These are phyloP conservation scores for Gossypium ekmanianum DNA, from an alignment of 345 rosid genomes.

Conservation along the genomic window DNA sequence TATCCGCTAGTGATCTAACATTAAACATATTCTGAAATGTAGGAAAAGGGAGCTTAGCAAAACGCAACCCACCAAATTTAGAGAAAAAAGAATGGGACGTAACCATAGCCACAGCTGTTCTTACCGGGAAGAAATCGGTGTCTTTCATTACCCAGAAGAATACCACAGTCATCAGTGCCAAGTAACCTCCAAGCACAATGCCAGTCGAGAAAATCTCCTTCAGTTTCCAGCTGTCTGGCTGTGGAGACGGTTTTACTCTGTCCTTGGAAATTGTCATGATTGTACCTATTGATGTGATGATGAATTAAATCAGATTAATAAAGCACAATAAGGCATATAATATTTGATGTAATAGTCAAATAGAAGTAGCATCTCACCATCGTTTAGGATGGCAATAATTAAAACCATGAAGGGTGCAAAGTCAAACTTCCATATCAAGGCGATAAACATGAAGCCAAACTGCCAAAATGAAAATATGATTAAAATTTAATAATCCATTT, in stretches of 20 bases:
- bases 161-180: constrained; percentile 71
- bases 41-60: constrained; percentile 8
- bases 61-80: constrained; percentile 3
- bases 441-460: constrained; percentile 89
- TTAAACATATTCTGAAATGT: constrained; percentile 49
- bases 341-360: neutral
- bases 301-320: constrained; percentile 11
- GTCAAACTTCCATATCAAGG: constrained; percentile 83
- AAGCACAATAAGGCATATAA: neutral
- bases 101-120: constrained; percentile 4
- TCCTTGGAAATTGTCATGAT: constrained; percentile 95
- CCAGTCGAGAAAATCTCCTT: constrained; percentile 78
- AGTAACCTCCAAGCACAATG: constrained; percentile 75
- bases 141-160: constrained; percentile 82
- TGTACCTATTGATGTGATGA: constrained; percentile 43
- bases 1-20: constrained; percentile 39
- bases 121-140: constrained; percentile 69
- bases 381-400: constrained; percentile 81
- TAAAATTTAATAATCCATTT: constrained; percentile 2
- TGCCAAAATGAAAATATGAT: constrained; percentile 27
- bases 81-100: neutral
- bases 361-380: constrained; percentile 46
- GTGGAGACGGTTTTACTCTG: constrained; percentile 80
- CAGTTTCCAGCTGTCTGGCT: constrained; percentile 90
- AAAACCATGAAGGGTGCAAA: constrained; percentile 88